Base-by-base conservation (phyloP, 1,284 basidiomycete genomes). In the Cutaneotrichosporon curvatum region DNA sequence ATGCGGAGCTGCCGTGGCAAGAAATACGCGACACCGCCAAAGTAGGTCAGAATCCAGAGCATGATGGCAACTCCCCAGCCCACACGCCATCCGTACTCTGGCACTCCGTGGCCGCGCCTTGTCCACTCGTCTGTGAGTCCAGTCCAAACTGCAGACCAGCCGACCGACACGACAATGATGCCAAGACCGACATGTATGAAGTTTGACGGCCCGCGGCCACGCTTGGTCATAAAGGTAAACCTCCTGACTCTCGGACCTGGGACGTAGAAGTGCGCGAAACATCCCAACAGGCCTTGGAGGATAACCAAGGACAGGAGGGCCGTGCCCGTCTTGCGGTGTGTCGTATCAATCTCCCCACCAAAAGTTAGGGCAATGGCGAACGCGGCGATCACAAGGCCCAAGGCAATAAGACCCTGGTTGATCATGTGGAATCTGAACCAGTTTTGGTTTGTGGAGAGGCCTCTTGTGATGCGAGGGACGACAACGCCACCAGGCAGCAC, bases 271-370 rank as follows among this genome's bases (percentile, higher is more conserved):
- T 85, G 83, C 45, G 82, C 78, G 48, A 81, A 54, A 4, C 75
- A 73, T 4, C 84, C 84, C 9, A 84, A 62, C 2, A 61, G 55
- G 52, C 76, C 71, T 65, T 87, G 84, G 11, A 76, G 45, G 42
- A 80, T 34, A 59, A 83, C 80, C n/a, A 85, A 68, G 36, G 75
- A 72, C 50, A 84, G 77, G 35, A 85, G 66, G 6, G 74, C 75
- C 37, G 81, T 61, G 25, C 84, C 83, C 57, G 76, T 74, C 68
- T 73, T 73, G 67, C 78, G 81, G 67, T 84, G 80, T 9, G 62
- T 54, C 45, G 78, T 75, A 51, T 74, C 37, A 9, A 48, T 23
- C 14, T 35, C 25, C 10, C 48, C 48, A 11, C 43, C 40, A 15
- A 45, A 54, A 66, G 44, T 43, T 3, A 32, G 33, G 0, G 52